Percentiles rank a stretch among this genome's conserved stretches.
These are phyloP conservation scores for Sistotremastrum suecicum DNA, from an alignment of 768 basidiomycete species.

Conservation along the genomic window DNA sequence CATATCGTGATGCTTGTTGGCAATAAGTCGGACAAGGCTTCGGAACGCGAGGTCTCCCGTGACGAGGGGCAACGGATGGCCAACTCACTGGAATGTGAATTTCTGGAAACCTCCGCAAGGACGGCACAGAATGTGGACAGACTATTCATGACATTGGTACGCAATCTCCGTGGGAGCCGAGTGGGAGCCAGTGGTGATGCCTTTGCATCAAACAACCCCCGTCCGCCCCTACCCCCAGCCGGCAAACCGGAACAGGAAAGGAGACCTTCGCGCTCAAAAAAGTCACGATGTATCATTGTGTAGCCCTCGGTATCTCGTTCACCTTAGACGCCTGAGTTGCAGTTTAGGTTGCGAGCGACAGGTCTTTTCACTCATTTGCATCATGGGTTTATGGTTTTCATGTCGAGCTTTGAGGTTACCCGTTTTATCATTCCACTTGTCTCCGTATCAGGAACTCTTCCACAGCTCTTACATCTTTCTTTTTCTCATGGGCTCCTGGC, in stretches of 20 bases:
- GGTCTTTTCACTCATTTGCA: not conserved
- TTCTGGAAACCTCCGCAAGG: slow-evolving; percentile 95
- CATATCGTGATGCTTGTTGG: slow-evolving; percentile 91
- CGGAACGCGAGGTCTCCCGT: slow-evolving; percentile 78
- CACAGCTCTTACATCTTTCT: too few species aligned
- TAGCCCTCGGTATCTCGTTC: not conserved
- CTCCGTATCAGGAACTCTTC: too few species aligned
- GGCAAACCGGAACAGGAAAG: too few species aligned
- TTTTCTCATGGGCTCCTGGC: too few species aligned
- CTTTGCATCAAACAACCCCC: not conserved
- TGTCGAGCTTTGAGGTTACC: too few species aligned
- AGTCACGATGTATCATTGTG: slow-evolving; percentile 2
- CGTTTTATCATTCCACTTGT: too few species aligned
- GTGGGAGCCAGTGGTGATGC: not conserved
- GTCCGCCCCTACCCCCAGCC: not conserved
- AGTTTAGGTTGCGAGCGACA: not conserved
- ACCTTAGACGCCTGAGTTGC: too few species aligned
- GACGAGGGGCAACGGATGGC: slow-evolving; percentile 82
- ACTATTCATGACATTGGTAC: slow-evolving; percentile 80
- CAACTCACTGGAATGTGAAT: slow-evolving; percentile 75
- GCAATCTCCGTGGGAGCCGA: slow-evolving; percentile 38
- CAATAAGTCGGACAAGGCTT: slow-evolving; percentile 91
- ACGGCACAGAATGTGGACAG: slow-evolving; percentile 84
- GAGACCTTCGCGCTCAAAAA: not conserved
- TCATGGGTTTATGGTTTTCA: too few species aligned